These are phyloP conservation scores for Erythrobasidium yunnanense DNA, from an alignment of 768 basidiomycete genomes.

Conservation along the genomic window DNA sequence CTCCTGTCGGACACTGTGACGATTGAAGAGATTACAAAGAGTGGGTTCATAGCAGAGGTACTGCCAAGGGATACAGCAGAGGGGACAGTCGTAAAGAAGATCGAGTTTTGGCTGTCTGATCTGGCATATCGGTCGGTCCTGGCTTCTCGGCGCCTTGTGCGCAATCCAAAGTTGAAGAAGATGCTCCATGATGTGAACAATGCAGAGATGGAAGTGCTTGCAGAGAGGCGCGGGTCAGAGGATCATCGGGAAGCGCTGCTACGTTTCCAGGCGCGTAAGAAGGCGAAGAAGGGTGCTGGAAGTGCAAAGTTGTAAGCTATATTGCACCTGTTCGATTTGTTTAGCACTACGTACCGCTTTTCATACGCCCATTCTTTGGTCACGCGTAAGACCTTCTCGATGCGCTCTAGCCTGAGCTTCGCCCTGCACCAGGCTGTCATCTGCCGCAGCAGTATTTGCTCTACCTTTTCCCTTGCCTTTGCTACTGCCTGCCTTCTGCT, in stretches of 20 bases:
- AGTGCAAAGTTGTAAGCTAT: not conserved
- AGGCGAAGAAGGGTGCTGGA: conserved; percentile 8
- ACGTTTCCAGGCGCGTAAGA: conserved; percentile 12
- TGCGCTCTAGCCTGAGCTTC: not conserved
- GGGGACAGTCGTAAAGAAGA: not conserved
- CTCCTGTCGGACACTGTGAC: conserved; percentile 13
- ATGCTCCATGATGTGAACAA: conserved; percentile 13
- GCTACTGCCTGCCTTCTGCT: not conserved
- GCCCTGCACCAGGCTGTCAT: not conserved
- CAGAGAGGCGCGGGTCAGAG: not conserved
- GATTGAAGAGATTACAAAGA: conserved; percentile 5
- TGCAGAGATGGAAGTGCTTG: conserved; percentile 1
- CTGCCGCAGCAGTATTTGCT: not conserved
- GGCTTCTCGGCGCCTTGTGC: conserved; percentile 1
- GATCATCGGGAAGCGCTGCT: conserved; percentile 6
- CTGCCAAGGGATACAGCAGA: not conserved
- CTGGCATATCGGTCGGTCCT: not conserved
- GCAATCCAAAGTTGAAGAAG: not conserved
- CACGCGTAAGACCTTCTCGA: not conserved
- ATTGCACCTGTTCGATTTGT: not conserved
- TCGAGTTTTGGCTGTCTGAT: not conserved
- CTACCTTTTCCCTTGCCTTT: conserved; percentile 16
- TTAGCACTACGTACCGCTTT: too few species aligned
- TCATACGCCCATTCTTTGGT: conserved; percentile 12
- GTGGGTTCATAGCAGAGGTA: not conserved